Conservation (phyloP, 805 yeast genomes). For the Metschnikowia gelsemii region DNA sequence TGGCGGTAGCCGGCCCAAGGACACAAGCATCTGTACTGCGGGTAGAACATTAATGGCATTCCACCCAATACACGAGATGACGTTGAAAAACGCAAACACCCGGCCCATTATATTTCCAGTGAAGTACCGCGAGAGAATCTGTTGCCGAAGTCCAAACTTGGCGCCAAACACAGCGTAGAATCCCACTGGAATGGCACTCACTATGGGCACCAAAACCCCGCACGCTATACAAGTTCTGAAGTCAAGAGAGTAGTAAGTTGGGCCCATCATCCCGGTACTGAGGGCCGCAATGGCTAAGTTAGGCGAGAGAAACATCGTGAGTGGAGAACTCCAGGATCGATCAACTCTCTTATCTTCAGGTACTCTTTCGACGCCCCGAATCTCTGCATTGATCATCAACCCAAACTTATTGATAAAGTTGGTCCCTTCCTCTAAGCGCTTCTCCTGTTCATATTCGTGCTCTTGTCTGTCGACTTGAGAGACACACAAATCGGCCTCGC, state of each 20-base stretch:
- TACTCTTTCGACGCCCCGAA: conserved; percentile 31
- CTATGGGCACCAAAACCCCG: conserved; percentile 13
- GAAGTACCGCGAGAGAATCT: conserved; percentile 31
- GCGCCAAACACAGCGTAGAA: conserved; percentile 19
- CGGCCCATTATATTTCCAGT: conserved; percentile 35
- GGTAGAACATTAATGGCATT: conserved; percentile 33
- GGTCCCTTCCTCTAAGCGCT: conserved; percentile 8
- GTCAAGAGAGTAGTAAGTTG: conserved; percentile 17
- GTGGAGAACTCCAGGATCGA: conserved; percentile 21
- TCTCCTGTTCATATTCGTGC: conserved; percentile 5
- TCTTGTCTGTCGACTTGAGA: background rate
- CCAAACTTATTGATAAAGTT: conserved; percentile 27
- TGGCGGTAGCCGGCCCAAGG: conserved; percentile 32
- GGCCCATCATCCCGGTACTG: conserved; percentile 20
- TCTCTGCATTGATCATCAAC: conserved; percentile 27
- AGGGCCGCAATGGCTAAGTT: conserved; percentile 24
- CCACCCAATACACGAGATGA: conserved; percentile 36
- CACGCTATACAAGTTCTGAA: conserved; percentile 18
- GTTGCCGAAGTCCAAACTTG: conserved; percentile 25
- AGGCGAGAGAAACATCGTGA: conserved; percentile 31
- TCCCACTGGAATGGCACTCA: conserved; percentile 21
- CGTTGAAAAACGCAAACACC: conserved; percentile 28
- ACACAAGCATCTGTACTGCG: conserved; percentile 29
- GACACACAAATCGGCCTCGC: conserved; percentile 1
- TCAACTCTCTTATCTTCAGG: conserved; percentile 25